Evolutionary conservation across 225 moss, liverwort and hornwort genomes (phyloP).

Genomic region (Pleurozium schreberi): DNA sequence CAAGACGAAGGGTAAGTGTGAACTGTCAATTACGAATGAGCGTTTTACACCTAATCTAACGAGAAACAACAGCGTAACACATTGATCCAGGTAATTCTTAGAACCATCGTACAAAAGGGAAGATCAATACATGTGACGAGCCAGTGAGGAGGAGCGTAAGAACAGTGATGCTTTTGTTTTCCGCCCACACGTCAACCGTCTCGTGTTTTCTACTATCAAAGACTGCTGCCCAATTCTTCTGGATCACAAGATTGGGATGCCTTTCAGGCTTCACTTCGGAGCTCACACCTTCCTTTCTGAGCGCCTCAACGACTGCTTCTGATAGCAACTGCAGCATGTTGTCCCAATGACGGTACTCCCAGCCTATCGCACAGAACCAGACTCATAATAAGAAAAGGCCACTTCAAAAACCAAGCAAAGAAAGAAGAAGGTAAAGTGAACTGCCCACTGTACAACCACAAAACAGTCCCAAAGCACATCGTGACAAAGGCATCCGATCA

Average conservation of each 20-base stretch:
- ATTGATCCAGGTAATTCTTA: not conserved
- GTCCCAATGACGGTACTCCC: conserved; percentile 99
- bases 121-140: conserved; percentile 55
- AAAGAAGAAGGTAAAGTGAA: not conserved
- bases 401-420: not conserved
- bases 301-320: conserved; percentile 39
- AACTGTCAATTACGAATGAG: not conserved
- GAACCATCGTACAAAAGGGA: not conserved
- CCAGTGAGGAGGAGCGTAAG: conserved; percentile 67
- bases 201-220: conserved; percentile 70
- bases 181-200: conserved; percentile 68
- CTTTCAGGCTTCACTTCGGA: conserved; percentile 12
- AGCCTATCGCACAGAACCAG: conserved; percentile 33
- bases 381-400: not conserved
- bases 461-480: not conserved
- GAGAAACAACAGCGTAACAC: not conserved
- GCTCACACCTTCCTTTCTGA: conserved; percentile 4
- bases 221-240: conserved; percentile 79
- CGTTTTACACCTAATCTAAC: not conserved
- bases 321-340: conserved; percentile 50
- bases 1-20: not conserved
- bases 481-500: not conserved
- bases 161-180: conserved; percentile 62
- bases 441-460: not conserved
- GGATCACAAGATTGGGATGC: conserved; percentile 10